Base-by-base conservation (phyloP, 345 rosid species). In the Euphorbia lathyris region DNA sequence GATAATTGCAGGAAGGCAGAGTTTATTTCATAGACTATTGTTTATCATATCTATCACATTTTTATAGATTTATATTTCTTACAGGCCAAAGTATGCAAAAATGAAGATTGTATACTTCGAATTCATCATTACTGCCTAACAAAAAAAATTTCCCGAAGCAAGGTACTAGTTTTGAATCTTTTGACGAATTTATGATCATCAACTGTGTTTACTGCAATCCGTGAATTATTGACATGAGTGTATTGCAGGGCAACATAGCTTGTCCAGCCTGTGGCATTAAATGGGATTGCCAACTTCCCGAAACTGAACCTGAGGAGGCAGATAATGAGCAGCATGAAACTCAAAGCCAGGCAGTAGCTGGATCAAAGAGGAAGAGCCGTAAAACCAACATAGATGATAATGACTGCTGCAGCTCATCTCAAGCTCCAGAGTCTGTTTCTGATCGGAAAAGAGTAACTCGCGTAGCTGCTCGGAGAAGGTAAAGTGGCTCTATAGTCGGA, bases 51-150 rank as follows among this genome's bases (percentile, higher is more conserved):
- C 42, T 65, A 16, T 38, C 61, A 14, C 22, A 55, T 63, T 17
- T 36, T 45, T 26, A 5, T 45, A 58, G 11, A 23, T 72, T 57
- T 72, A 9, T 69, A 9, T 45, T 38, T 71, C 52, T 66, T 26
- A 42, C 86, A 95, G 99, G 99, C 92, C 48, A 85, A 85, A 63
- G 36, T 85, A 62, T 92, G 99, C 82, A 82, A 78, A 11, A 90
- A 58, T 67, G 90, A 86, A 65, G 86, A 78, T 59, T 92, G 99
- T 70, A 55, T 70, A 0, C 74, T 82, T 66, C 82, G 97, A 75
- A 81, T 95, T 52, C 99, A 95, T 80, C 83, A 69, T n/a, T 85
- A 92, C 78, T 95, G 99, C 83, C 85, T 90, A 69, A 72, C 78
- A 75, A 86, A 78, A 78, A 80, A 83, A 74, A 69, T 81, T 71